A percentile compares a stretch with the other conserved stretches of the same genome.
phyloP scores from a whole-genome alignment of 148 eudicot genomes.

The Fagopyrum homotropicum region DNA sequence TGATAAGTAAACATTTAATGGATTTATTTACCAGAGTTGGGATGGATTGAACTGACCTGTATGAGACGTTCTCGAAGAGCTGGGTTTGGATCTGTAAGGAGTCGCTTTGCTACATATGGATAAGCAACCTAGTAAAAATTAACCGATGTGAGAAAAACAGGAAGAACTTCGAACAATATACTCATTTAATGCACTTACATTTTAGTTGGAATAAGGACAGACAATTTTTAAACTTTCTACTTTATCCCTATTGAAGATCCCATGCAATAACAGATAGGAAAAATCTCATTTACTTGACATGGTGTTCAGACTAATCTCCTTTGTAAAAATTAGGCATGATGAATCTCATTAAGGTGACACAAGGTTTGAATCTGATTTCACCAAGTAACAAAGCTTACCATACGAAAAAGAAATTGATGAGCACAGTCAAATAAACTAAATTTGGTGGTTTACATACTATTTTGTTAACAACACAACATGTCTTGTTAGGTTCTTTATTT shows the following conservation, averaged over 20 bases:
- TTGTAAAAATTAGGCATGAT: too few relatives aligned
- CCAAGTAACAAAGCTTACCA: too few relatives aligned
- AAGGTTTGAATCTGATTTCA: too few relatives aligned
- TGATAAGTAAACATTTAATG: background rate
- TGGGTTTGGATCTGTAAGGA: conserved; percentile 94
- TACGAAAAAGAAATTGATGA: too few relatives aligned
- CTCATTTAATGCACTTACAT: background rate
- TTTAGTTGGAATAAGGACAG: background rate
- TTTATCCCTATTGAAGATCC: background rate
- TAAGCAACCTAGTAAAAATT: conserved; percentile 69
- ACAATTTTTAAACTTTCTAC: background rate
- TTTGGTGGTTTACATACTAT: too few relatives aligned
- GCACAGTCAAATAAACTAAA: too few relatives aligned
- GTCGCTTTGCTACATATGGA: conserved; percentile 96
- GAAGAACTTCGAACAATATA: background rate
- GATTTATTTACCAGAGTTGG: background rate
- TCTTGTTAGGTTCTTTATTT: too few relatives aligned
- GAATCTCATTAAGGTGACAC: too few relatives aligned
- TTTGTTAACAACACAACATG: too few relatives aligned
- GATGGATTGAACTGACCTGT: conserved; percentile 48
- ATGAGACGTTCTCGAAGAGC: conserved; percentile 93
- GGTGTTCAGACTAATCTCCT: background rate
- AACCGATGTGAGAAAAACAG: background rate
- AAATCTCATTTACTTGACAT: background rate
- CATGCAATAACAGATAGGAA: background rate